A percentile compares a stretch with the other conserved stretches of the same genome.
These are phyloP conservation scores for Trypanosoma conorhini DNA, from an alignment of 208 protist species.

Conservation along the genomic window DNA sequence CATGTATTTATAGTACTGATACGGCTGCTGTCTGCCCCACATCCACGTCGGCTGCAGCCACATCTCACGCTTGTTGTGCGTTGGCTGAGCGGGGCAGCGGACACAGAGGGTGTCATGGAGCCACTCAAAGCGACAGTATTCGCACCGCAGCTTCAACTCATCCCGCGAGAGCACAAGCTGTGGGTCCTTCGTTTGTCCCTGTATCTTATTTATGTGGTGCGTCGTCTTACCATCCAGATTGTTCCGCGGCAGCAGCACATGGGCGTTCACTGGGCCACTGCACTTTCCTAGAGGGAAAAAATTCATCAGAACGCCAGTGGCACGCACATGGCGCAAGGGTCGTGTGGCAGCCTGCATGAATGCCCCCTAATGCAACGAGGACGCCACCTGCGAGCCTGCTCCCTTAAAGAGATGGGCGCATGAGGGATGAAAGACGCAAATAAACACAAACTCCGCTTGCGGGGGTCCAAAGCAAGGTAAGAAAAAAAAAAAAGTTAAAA, in stretches of 20 bases:
- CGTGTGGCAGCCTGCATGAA: conserved; percentile 14
- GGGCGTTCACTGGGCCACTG: conserved; percentile 67
- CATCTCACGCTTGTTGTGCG: conserved; percentile 83
- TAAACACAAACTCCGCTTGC: not conserved
- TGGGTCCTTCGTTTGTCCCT: conserved; percentile 58
- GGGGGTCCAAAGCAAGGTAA: not conserved
- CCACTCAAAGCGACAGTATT: conserved; percentile 77
- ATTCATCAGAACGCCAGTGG: conserved; percentile 34
- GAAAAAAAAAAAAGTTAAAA: conserved; percentile 6
- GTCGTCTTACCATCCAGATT: conserved; percentile 66
- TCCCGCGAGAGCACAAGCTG: conserved; percentile 53
- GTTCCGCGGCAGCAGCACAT: conserved; percentile 53
- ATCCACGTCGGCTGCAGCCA: conserved; percentile 87
- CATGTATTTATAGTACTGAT: conserved; percentile 87
- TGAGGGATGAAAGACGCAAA: not conserved
- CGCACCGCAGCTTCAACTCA: conserved; percentile 73
- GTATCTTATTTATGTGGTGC: conserved; percentile 65
- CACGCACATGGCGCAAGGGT: conserved; percentile 14
- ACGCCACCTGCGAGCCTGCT: not conserved
- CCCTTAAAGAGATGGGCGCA: not conserved
- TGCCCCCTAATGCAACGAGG: conserved; percentile 14
- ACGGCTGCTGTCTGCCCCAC: conserved; percentile 86
- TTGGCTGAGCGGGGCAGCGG: conserved; percentile 68
- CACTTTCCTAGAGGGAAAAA: conserved; percentile 78
- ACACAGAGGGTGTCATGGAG: conserved; percentile 80